Evolutionary conservation across 495 filamentous ascomycete genomes (phyloP), one percentile per base, ranked within the genome.

Genomic region (Trichocladium antarcticum): DNA sequence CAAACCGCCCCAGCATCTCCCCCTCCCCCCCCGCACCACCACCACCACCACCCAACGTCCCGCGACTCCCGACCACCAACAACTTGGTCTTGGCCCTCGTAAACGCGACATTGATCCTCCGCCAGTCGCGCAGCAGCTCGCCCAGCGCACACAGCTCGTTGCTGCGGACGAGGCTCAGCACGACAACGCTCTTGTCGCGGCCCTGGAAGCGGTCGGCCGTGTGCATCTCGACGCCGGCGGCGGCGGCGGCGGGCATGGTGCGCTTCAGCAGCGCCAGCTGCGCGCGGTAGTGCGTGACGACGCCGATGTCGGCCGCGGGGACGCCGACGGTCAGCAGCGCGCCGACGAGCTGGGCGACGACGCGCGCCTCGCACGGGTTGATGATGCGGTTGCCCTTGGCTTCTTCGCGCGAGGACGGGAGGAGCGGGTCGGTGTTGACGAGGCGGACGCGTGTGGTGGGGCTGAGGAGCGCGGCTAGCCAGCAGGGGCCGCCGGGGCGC

Each of bases 281-380:
- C 27, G 85, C 89, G 53, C 90, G 85, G 69, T 98, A 98, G 63
- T 95, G 86, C n/a, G 92, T 94, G 62, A 98, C 95, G 55, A 97
- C 82, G n/a, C 92, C 92, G 41, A 98, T 90, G 37, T 88, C 82
- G 6, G 68, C 70, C 0, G 84, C 76, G 0, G 83, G 72, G 14
- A 95, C 75, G 24, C 92, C 92, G 7, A 76, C 74, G 0, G 76
- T 72, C 40, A 95, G 73, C 2, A 98, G 77, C 0, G 79, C 69
- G 54, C 86, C 78, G 28, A 95, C 87, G 22, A 96, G 77, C 59
- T 93, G 83, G 0, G 74, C 72, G 36, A 81, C 79, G 29, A 97
- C 72, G 5, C 72, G 74, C 0, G 82, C 85, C 66, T 98, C 92
- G 37, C 75, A 74, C 5, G 80, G 74, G 64, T 98, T 98, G 44